These are phyloP conservation scores for Fragaria vesca DNA, from an alignment of 306 rosid genomes.

Conservation along the genomic window DNA sequence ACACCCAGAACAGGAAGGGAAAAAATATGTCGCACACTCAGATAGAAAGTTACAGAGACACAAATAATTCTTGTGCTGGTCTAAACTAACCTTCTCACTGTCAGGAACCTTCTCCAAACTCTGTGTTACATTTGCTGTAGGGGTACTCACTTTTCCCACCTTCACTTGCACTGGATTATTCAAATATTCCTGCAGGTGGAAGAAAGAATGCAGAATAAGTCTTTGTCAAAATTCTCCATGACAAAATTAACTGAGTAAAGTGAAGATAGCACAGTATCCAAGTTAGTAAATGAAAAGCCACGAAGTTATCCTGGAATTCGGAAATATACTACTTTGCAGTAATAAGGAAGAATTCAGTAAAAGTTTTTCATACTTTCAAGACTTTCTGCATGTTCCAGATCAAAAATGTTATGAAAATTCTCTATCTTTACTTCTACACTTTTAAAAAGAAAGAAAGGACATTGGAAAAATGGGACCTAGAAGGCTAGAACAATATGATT, in stretches of 20 bases:
- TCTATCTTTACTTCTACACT: not conserved
- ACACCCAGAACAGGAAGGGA: not conserved
- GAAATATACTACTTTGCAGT: not conserved
- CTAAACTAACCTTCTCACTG: constrained; percentile 58
- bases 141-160: constrained; percentile 90
- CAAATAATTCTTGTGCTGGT: not conserved
- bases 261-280: not conserved
- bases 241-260: not conserved
- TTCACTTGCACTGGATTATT: constrained; percentile 68
- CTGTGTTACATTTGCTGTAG: constrained; percentile 85
- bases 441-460: not conserved
- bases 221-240: not conserved
- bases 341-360: not conserved
- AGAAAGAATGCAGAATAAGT: not conserved
- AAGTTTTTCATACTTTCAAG: not conserved
- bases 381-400: not conserved
- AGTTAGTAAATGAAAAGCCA: not conserved
- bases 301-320: not conserved
- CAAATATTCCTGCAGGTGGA: constrained; percentile 75
- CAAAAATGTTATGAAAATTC: not conserved
- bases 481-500: not conserved
- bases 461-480: not conserved
- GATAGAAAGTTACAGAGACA: not conserved
- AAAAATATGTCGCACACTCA: not conserved
- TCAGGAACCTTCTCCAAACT: constrained; percentile 72